A percentile compares a stretch with the other conserved stretches of the same genome.
Evolutionary conservation across 768 basidiomycete species (phyloP).

Genomic region (Dacryopinax primogenitus): DNA sequence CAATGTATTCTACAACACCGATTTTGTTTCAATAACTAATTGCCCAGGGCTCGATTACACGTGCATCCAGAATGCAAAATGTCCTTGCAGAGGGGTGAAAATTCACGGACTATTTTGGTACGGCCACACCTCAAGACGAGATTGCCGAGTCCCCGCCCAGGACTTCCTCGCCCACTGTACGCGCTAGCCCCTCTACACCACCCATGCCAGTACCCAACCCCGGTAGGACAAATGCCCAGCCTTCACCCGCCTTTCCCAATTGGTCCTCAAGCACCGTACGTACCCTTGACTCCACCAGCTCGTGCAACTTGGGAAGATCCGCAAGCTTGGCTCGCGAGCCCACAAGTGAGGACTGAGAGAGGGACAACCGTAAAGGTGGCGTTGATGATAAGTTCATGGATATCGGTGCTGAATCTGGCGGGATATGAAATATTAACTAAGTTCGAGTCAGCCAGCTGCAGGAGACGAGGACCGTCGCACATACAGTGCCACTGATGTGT

Average conservation of each 20-base stretch:
- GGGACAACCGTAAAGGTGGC: conserved; percentile 53
- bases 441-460: conserved; percentile 13
- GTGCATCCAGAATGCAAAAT: not conserved
- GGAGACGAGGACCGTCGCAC: conserved; percentile 15
- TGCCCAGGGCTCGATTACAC: not conserved
- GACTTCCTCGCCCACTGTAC: not conserved
- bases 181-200: not conserved
- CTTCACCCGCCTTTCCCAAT: not conserved
- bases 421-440: not conserved
- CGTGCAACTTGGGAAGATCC: conserved; percentile 93
- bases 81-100: not conserved
- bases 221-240: not conserved
- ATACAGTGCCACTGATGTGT: conserved; percentile 33
- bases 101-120: not conserved
- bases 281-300: conserved; percentile 79
- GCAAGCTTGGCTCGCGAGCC: conserved; percentile 95
- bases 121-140: not conserved
- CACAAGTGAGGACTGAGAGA: conserved; percentile 79
- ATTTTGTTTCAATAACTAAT: not conserved
- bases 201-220: not conserved
- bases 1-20: not conserved
- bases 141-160: not conserved
- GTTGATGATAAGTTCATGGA: conserved; percentile 49
- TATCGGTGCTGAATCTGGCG: conserved; percentile 34
- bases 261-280: conserved; percentile 35